phyloP scores from a whole-genome alignment of 2,329 filamentous ascomycete species.

The Xylariaceae sp. region DNA sequence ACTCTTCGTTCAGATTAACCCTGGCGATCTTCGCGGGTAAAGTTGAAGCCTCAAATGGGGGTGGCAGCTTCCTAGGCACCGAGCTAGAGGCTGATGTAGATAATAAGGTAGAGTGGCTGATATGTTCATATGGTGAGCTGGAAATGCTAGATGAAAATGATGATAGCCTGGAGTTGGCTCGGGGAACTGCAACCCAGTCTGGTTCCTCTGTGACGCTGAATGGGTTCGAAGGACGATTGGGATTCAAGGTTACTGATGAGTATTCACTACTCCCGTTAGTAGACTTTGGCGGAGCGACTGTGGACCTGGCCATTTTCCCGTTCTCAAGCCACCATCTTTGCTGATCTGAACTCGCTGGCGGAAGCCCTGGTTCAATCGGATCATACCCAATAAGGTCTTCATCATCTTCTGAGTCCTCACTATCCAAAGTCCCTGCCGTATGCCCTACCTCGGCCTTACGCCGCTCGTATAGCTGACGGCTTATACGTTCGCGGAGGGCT shows the following conservation, averaged over 20 bases:
- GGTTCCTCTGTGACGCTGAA: conserved; percentile 76
- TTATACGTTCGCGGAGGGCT: conserved; percentile 71
- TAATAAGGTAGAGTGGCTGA: conserved; percentile 55
- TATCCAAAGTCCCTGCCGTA: conserved; percentile 61
- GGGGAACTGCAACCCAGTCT: conserved; percentile 79
- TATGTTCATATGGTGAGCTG: conserved; percentile 64
- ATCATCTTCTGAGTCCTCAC: conserved; percentile 70
- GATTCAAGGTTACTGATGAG: conserved; percentile 70
- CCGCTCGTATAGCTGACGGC: conserved; percentile 74
- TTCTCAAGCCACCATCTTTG: conserved; percentile 75
- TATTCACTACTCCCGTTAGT: conserved; percentile 49
- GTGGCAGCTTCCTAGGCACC: conserved; percentile 57
- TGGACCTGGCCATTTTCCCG: conserved; percentile 76
- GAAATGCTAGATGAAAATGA: conserved; percentile 61
- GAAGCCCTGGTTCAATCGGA: conserved; percentile 78
- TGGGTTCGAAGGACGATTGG: conserved; percentile 78
- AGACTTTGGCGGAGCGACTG: conserved; percentile 66
- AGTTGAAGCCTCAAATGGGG: conserved; percentile 54
- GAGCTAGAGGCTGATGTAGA: conserved; percentile 54
- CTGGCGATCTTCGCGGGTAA: conserved; percentile 55
- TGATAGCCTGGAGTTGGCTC: conserved; percentile 59
- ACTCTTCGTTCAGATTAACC: conserved; percentile 51
- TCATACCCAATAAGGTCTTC: conserved; percentile 84
- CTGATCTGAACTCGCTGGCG: conserved; percentile 70
- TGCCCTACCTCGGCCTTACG: conserved; percentile 70